Evolutionary conservation across 116 monocot genomes (phyloP), one percentile per base, ranked within the genome.

Genomic region (Trichopus zeylanicus): DNA sequence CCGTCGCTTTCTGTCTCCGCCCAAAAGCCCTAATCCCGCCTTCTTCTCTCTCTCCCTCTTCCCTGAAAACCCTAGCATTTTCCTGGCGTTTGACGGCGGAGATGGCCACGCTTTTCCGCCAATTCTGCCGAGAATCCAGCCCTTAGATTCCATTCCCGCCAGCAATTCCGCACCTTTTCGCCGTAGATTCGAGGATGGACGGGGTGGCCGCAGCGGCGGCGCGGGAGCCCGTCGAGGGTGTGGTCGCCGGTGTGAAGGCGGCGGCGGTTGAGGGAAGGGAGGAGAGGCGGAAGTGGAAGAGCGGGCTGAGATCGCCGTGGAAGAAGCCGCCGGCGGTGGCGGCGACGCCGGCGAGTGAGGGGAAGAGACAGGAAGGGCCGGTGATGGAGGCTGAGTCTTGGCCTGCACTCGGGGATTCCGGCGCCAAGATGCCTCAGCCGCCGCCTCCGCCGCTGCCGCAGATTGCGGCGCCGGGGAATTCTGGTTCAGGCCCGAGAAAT

Each of bases 371-470:
- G n/a, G n/a, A n/a, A n/a, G n/a, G n/a, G 56, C 3, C 64, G 33
- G 55, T 73, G 29, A 73, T 72, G 76, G 81, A 65, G 52, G 68
- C 81, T 13, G 81, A 72, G 54, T 54, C 69, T 10, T 76, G 76
- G 81, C 76, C 76, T 11, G 72, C 69, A 10, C 72, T 73, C 24
- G 57, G 51, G n/a, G n/a, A 37, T 39, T 13, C 62, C 28, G 61
- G 42, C 3, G 58, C 53, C 16, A 77, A 63, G 62, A 46, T 25
- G 29, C 56, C 66, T 7, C 56, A 62, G 65, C 4, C 24, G 51
- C 29, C 49, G 24, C 20, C 35, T n/a, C n/a, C 8, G 49, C 8
- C n/a, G n/a, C n/a, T n/a, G n/a, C n/a, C 8, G 46, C 42, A 22
- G 33, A n/a, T 60, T 19, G 6, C 48, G 6, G 53, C 48, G 19